Evolutionary conservation across 768 basidiomycete species (phyloP), one percentile per base, ranked within the genome.

Genomic region (Melanogaster broomeanus): DNA sequence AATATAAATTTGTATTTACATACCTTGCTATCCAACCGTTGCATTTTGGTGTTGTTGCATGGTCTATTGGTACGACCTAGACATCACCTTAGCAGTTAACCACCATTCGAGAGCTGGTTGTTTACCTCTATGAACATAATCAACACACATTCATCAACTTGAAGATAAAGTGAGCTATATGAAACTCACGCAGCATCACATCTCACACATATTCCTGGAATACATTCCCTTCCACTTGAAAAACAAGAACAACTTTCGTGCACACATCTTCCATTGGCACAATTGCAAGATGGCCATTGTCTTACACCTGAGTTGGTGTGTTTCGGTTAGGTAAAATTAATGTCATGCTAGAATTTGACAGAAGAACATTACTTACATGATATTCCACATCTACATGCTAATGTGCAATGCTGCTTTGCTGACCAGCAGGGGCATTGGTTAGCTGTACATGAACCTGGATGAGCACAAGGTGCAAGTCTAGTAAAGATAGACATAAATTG

Each of bases 131-230:
- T 9, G 40, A 11, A 22, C 8, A 25, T 2, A 35, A 48, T 33
- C 3, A n/a, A 48, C 12, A 2, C 7, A 34, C 21, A 43, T 18
- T 51, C 1, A 46, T 30, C 15, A 45, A 0, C 1, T n/a, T n/a
- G n/a, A 48, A 30, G 7, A 3, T 25, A 1, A 3, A 34, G 10
- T 7, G 35, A 3, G 7, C 3, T 4, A 18, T 35, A 21, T 13
- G 3, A 11, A 46, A 61, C 67, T 57, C 46, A 76, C 76, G 73
- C 66, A 49, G 77, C 73, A 62, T 75, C 65, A 54, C 81, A 83
- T 2, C 41, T 58, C 0, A 55, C 28, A 59, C 83, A 85, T 5
- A 77, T 47, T 10, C 79, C 80, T 16, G 82, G 82, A 52, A 79
- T 72, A 53, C 83, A 85, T 60, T 84, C 82, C 42, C 77, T 68